Evolutionary conservation across 2,329 filamentous ascomycete species (phyloP), one percentile per base, ranked within the genome.

Genomic region (Pestalotiopsis sp.): DNA sequence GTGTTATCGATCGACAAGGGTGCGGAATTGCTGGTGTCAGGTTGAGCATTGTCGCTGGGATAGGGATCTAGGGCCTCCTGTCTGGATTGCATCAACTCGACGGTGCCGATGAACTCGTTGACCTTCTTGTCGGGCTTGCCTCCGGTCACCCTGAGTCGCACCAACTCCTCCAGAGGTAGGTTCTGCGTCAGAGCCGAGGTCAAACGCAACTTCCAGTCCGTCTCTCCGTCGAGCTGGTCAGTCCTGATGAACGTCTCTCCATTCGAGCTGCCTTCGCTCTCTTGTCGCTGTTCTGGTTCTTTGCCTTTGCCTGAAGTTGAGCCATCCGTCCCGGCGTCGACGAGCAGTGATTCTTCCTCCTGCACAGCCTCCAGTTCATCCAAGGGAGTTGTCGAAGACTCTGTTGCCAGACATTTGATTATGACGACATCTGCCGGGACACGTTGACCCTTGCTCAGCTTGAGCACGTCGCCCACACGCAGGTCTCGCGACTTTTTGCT

Each of bases 191-290:
- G 81, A 0, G 93, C 90, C 13, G 94, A 96, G 1, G 96, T 94
- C 45, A 98, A 81, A 38, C 97, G 91, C 68, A 99, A 84, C 81
- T 99, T 99, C 97, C 96, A 99, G 77, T 99, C 96, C 0, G 96
- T 99, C 82, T 99, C 96, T 74, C 96, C 96, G 76, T 99, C 96
- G 11, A 99, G 86, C 78, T 99, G 96, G 80, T 99, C 96, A 1
- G 97, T 99, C 70, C 96, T 89, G 77, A 99, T 98, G 76, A 99
- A 99, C 0, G 95, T 95, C 81, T 99, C 97, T 36, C 94, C 94
- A 31, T 86, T 85, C n/a, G 87, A 81, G 20, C 82, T 80, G 13
- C 79, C 79, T 62, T 75, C 79, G 49, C 81, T 79, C 61, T 78
- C 75, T 45, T 75, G 71, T 38, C 75, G 73, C 2, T 73, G 27